Conservation (phyloP, 148 eudicot genomes). For the Nepenthes gracilis region DNA sequence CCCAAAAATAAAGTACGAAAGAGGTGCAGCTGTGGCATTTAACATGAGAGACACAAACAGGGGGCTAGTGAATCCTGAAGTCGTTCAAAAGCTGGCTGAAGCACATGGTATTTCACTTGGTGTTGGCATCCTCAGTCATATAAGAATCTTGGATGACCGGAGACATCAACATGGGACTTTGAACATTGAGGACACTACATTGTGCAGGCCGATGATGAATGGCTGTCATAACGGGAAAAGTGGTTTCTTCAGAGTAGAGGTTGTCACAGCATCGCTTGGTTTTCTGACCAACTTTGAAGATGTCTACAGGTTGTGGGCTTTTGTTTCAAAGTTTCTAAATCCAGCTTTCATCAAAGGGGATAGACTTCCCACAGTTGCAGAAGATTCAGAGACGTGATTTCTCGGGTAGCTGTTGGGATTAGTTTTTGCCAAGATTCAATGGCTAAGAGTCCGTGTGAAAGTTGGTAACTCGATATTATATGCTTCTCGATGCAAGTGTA, state of each 20-base stretch:
- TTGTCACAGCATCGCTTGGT: slow-evolving; percentile 92
- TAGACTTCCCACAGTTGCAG: slow-evolving; percentile 49
- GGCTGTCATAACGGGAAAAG: slow-evolving; percentile 50
- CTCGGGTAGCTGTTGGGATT: too few species aligned
- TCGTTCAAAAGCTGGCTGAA: slow-evolving; percentile 83
- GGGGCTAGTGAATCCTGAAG: slow-evolving; percentile 75
- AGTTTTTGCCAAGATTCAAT: too few species aligned
- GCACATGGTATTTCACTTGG: slow-evolving; percentile 68
- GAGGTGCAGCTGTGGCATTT: slow-evolving; percentile 95
- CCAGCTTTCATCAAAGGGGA: slow-evolving; percentile 54
- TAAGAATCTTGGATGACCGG: slow-evolving; percentile 46
- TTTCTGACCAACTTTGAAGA: slow-evolving; percentile 76
- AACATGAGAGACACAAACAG: slow-evolving; percentile 59
- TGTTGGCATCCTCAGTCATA: slow-evolving; percentile 80
- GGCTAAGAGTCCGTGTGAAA: too few species aligned
- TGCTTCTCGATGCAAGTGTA: too few species aligned
- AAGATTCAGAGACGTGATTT: slow-evolving; percentile 29
- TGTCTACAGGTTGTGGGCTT: slow-evolving; percentile 90
- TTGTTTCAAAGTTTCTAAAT: slow-evolving; percentile 80
- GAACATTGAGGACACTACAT: slow-evolving; percentile 55
- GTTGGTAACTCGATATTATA: too few species aligned
- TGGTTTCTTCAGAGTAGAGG: slow-evolving; percentile 79
- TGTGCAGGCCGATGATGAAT: slow-evolving; percentile 81
- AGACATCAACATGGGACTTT: slow-evolving; percentile 40
- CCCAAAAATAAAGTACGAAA: slow-evolving; percentile 90